Conservation (phyloP, 306 rosid species). For the Citrullus colocynthis region DNA sequence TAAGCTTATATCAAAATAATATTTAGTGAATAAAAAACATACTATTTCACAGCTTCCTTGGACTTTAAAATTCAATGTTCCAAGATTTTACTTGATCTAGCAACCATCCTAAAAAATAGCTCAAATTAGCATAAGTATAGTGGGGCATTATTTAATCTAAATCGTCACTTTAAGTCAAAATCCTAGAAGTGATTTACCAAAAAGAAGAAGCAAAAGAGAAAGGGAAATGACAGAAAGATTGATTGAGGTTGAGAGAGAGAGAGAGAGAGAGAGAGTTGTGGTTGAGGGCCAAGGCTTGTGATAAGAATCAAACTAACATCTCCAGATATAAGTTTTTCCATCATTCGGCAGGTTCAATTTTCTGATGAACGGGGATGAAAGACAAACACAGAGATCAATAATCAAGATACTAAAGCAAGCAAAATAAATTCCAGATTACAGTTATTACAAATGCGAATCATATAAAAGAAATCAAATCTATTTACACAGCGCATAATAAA, state of each 20-base stretch:
- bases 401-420: no score
- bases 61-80: neutral
- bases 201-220: neutral
- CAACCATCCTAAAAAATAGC: neutral
- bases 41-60: neutral
- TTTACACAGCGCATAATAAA: no score
- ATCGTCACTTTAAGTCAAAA: neutral
- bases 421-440: no score
- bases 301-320: neutral
- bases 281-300: neutral
- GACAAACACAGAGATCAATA: neutral
- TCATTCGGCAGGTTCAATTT: neutral
- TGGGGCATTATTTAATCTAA: neutral
- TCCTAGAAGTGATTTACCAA: neutral
- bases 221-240: no score
- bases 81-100: neutral
- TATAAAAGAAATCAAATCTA: no score
- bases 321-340: neutral
- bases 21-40: neutral
- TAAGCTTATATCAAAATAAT: neutral
- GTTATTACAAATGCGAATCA: no score
- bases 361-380: neutral
- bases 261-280: neutral
- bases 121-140: neutral
- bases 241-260: no score